Conservation (phyloP, 805 yeast genomes). For the Ogataea minuta region DNA sequence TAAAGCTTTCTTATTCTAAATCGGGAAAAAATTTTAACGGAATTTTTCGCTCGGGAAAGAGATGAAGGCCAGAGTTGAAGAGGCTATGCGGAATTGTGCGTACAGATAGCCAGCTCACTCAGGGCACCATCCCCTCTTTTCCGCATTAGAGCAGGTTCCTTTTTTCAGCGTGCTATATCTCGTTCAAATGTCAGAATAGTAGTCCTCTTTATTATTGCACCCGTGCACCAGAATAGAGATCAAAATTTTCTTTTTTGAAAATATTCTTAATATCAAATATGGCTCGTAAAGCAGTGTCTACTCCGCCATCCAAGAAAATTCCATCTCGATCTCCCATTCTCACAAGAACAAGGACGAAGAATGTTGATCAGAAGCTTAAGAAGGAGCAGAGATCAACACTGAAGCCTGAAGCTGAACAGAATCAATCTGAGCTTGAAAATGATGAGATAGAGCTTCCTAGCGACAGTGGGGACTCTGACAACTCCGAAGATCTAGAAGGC, state of each 20-base stretch:
- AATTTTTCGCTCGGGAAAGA: neutral
- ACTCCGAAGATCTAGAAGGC: constrained; percentile 19
- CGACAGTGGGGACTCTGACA: constrained; percentile 16
- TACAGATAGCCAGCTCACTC: no score
- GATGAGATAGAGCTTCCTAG: constrained; percentile 21
- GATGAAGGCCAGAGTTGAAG: no score
- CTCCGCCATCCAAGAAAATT: constrained; percentile 17
- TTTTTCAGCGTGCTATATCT: no score
- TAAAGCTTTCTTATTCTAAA: constrained; percentile 11
- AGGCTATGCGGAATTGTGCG: no score
- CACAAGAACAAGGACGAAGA: constrained; percentile 22
- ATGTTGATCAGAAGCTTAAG: constrained; percentile 10
- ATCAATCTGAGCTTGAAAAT: constrained; percentile 14
- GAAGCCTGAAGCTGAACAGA: constrained; percentile 4
- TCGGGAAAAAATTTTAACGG: constrained; percentile 10
- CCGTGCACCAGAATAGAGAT: constrained; percentile 9
- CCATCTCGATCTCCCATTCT: constrained; percentile 25
- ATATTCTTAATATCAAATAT: constrained; percentile 4
- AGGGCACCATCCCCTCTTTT: no score
- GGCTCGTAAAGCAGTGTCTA: constrained; percentile 12
- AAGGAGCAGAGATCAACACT: constrained; percentile 5
- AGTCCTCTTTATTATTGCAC: no score
- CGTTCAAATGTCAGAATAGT: no score
- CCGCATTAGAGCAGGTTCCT: no score
- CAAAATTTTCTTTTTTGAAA: constrained; percentile 6